Percentiles rank a stretch among this genome's conserved stretches.
Evolutionary conservation across 2,329 filamentous ascomycete species (phyloP).

Genomic region (Aureobasidium vineae): DNA sequence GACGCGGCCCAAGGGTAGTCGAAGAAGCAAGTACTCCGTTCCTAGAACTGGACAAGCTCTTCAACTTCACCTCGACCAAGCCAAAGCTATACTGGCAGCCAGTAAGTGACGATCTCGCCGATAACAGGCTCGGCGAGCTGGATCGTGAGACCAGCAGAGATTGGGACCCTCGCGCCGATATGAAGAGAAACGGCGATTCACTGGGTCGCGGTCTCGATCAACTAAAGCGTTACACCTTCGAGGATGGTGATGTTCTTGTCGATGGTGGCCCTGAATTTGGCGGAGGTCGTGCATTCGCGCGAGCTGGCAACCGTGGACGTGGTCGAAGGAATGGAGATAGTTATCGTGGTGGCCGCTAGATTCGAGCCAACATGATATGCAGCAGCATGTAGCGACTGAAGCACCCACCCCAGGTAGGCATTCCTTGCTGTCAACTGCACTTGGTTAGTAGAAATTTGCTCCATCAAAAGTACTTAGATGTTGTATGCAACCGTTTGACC

Average conservation of each 20-base stretch:
- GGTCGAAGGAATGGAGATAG: conserved; percentile 27
- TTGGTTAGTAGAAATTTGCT: not conserved
- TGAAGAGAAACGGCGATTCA: conserved; percentile 35
- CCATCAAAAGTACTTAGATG: too few relatives aligned
- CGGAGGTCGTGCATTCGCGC: conserved; percentile 29
- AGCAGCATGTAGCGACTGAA: not conserved
- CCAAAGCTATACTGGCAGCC: conserved; percentile 66
- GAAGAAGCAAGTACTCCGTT: conserved; percentile 40
- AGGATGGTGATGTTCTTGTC: conserved; percentile 46
- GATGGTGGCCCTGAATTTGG: conserved; percentile 43
- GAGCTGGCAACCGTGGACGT: conserved; percentile 29
- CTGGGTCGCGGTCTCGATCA: conserved; percentile 36
- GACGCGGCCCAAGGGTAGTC: not conserved
- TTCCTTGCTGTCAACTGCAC: not conserved
- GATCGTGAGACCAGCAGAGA: conserved; percentile 46
- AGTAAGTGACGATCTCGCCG: conserved; percentile 63
- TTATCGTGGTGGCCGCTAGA: not conserved
- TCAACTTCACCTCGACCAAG: conserved; percentile 59
- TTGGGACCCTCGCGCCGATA: conserved; percentile 37
- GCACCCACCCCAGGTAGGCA: conserved; percentile 6
- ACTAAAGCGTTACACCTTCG: conserved; percentile 46
- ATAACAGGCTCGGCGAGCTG: conserved; percentile 62
- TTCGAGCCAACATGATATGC: not conserved
- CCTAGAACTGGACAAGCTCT: conserved; percentile 59
- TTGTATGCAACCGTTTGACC: too few relatives aligned